Conservation (phyloP, 2,329 filamentous ascomycete species). For the Pseudopyricularia javanii region DNA sequence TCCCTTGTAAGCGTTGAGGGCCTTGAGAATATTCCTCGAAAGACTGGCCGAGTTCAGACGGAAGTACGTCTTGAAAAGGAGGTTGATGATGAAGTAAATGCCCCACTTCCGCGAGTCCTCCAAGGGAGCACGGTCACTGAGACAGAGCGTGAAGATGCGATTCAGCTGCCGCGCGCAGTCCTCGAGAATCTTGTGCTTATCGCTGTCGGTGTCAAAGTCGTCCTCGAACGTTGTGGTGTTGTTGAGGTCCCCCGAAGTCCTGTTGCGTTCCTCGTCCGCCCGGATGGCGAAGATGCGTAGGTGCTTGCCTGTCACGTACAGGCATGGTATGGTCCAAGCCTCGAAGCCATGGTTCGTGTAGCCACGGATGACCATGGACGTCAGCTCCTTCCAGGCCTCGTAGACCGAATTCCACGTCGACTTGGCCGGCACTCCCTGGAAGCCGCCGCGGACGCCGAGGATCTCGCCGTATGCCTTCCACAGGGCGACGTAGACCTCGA, state of each 20-base stretch:
- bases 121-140: slow-evolving; percentile 58
- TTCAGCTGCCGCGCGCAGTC: slow-evolving; percentile 87
- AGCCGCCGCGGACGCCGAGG: slow-evolving; percentile 49
- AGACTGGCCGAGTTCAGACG: slow-evolving; percentile 83
- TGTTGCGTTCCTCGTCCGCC: slow-evolving; percentile 60
- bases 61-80: slow-evolving; percentile 98
- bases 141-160: slow-evolving; percentile 79
- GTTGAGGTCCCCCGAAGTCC: slow-evolving; percentile 22
- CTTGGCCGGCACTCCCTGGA: slow-evolving; percentile 16
- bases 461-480: slow-evolving; percentile 75
- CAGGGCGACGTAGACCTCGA: slow-evolving; percentile 70
- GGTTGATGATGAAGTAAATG: slow-evolving; percentile 86
- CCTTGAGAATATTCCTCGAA: slow-evolving; percentile 79
- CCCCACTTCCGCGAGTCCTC: slow-evolving; percentile 96
- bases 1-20: slow-evolving; percentile 60
- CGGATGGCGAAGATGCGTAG: slow-evolving; percentile 80
- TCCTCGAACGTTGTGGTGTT: slow-evolving; percentile 50
- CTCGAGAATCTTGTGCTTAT: slow-evolving; percentile 75
- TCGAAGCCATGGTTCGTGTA: slow-evolving; percentile 68
- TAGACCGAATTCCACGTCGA: slow-evolving; percentile 76
- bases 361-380: slow-evolving; percentile 64
- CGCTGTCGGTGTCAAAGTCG: slow-evolving; percentile 64
- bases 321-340: slow-evolving; percentile 83
- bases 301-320: slow-evolving; percentile 81
- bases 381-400: slow-evolving; percentile 76